Conservation (phyloP, 2,329 filamentous ascomycete species). For the Fusarium sp. region DNA sequence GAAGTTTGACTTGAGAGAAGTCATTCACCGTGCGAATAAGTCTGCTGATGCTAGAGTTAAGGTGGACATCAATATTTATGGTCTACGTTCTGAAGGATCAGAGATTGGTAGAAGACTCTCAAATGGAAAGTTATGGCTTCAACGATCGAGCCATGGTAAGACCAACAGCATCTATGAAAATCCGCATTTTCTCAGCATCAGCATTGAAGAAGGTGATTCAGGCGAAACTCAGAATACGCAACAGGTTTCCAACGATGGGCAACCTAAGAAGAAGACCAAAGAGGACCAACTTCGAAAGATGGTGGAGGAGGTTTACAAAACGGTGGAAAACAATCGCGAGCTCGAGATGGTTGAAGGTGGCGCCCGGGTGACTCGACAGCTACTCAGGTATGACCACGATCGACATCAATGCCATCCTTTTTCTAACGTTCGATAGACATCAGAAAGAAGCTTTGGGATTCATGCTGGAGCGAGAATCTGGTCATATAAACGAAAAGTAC, state of each 20-base stretch:
- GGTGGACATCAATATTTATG: conserved; percentile 6
- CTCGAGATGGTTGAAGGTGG: conserved; percentile 7
- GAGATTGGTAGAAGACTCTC: neutral
- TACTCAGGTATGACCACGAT: neutral
- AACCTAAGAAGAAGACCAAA: neutral
- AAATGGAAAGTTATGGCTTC: conserved; percentile 2
- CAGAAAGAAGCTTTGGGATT: conserved; percentile 15
- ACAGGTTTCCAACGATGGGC: rapidly evolving
- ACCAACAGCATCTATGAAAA: neutral
- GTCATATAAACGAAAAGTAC: conserved; percentile 2
- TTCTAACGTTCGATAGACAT: neutral
- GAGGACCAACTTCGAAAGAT: conserved; percentile 16
- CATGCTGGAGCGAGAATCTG: conserved; percentile 10
- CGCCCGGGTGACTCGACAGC: neutral
- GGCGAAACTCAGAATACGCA: neutral
- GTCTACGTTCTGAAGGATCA: rapidly evolving
- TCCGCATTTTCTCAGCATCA: conserved; percentile 1
- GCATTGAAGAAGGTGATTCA: rapidly evolving
- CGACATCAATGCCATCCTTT: neutral
- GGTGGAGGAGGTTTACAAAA: conserved; percentile 6
- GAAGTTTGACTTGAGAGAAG: neutral
- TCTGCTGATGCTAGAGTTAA: conserved; percentile 4
- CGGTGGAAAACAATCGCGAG: conserved; percentile 8
- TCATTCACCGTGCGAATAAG: neutral
- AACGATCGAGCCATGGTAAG: neutral